Evolutionary conservation across 108 stramenopile genomes (phyloP).

Genomic region (Skeletonema potamos): DNA sequence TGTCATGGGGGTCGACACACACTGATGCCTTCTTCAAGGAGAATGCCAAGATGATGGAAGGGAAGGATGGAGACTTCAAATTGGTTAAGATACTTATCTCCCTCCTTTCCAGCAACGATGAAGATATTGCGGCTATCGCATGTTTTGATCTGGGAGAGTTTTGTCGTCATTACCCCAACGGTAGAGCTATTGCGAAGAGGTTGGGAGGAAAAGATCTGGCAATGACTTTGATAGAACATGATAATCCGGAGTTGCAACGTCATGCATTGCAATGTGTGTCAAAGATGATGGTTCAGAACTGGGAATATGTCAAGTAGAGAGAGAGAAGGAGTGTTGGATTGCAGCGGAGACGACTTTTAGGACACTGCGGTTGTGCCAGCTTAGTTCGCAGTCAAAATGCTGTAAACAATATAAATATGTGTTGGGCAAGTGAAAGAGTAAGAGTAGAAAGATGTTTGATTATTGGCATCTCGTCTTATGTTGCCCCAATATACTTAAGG

Average conservation of each 20-base stretch:
- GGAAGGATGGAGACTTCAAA: conserved; percentile 58
- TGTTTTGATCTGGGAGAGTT: conserved; percentile 95
- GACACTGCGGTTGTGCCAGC: not conserved
- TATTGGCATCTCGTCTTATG: not conserved
- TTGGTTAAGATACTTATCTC: conserved; percentile 71
- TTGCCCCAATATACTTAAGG: not conserved
- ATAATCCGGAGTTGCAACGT: conserved; percentile 80
- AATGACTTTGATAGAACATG: conserved; percentile 85
- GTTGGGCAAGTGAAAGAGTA: not conserved
- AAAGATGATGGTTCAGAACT: conserved; percentile 89
- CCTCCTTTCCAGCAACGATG: conserved; percentile 62
- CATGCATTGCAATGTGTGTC: conserved; percentile 90
- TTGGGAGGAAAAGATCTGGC: conserved; percentile 86
- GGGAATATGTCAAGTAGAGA: conserved; percentile 54
- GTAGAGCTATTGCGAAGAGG: conserved; percentile 68
- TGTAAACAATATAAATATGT: not conserved
- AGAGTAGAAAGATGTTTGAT: not conserved
- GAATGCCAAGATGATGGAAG: conserved; percentile 67
- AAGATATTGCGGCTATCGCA: conserved; percentile 83
- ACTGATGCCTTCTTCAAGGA: conserved; percentile 86
- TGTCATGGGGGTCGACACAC: conserved; percentile 89
- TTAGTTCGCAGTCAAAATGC: not conserved
- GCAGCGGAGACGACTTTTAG: not conserved
- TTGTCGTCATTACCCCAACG: conserved; percentile 91
- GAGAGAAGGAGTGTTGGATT: not conserved